phyloP scores from a whole-genome alignment of 1,139 yeast species.

The Candida sanyaensis region DNA sequence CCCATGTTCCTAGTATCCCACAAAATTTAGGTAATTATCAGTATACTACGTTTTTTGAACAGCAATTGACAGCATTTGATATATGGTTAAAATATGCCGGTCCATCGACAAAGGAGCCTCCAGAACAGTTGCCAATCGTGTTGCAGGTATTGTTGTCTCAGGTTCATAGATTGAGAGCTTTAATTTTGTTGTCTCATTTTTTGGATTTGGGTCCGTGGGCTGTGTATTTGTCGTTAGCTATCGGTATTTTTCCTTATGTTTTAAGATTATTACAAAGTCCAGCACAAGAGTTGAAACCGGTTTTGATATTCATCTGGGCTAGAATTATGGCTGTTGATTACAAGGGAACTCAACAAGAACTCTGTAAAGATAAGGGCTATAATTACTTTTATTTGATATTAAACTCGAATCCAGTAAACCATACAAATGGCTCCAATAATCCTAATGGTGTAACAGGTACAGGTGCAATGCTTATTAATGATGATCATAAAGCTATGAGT shows the following conservation, averaged over 20 bases:
- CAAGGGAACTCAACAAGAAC: conserved; percentile 86
- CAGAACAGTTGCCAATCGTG: conserved; percentile 93
- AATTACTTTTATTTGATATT: conserved; percentile 83
- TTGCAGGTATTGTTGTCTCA: conserved; percentile 91
- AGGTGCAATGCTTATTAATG: conserved; percentile 44
- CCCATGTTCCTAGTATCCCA: conserved; percentile 26
- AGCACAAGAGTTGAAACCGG: conserved; percentile 93
- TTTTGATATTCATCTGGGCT: conserved; percentile 95
- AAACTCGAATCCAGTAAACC: conserved; percentile 31
- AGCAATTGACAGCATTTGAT: conserved; percentile 93
- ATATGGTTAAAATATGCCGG: conserved; percentile 90
- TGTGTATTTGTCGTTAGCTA: conserved; percentile 85
- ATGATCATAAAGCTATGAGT: conserved; percentile 94
- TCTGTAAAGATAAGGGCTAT: conserved; percentile 89
- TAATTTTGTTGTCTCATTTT: conserved; percentile 79
- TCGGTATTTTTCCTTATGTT: conserved; percentile 96
- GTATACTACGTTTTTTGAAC: conserved; percentile 93
- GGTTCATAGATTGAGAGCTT: conserved; percentile 88
- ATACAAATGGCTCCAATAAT: conserved; percentile 23
- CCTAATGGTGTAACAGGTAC: conserved; percentile 19
- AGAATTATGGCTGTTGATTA: conserved; percentile 95
- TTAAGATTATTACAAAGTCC: conserved; percentile 89
- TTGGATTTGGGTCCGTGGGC: conserved; percentile 98
- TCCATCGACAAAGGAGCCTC: conserved; percentile 80
- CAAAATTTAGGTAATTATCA: conserved; percentile 54